Conservation (phyloP, 2,329 filamentous ascomycete species). For the Trichophyton rubrum region DNA sequence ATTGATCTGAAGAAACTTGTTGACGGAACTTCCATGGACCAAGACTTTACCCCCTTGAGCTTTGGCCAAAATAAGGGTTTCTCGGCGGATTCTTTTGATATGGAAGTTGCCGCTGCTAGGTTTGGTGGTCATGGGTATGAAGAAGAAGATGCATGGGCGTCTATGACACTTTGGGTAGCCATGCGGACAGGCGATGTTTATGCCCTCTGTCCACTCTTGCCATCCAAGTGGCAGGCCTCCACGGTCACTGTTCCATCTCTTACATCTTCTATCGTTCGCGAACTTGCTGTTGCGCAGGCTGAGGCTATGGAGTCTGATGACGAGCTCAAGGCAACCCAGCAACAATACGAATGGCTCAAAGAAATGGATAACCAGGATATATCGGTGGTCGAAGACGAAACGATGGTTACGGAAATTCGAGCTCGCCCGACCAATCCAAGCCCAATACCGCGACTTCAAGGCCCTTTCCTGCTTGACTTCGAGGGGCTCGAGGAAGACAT, state of each 20-base stretch:
- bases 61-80: slow-evolving; percentile 67
- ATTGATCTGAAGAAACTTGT: slow-evolving; percentile 82
- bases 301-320: slow-evolving; percentile 32
- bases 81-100: slow-evolving; percentile 78
- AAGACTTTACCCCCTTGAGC: slow-evolving; percentile 68
- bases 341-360: slow-evolving; percentile 49
- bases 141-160: slow-evolving; percentile 62
- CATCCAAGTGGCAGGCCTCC: slow-evolving; percentile 70
- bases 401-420: slow-evolving; percentile 41
- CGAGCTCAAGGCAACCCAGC: slow-evolving; percentile 36
- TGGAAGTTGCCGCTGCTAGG: slow-evolving; percentile 82
- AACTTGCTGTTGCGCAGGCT: slow-evolving; percentile 39
- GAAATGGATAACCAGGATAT: slow-evolving; percentile 43
- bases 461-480: slow-evolving; percentile 44
- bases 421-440: slow-evolving; percentile 42
- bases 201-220: slow-evolving; percentile 78
- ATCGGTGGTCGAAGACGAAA: slow-evolving; percentile 22
- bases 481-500: slow-evolving; percentile 40
- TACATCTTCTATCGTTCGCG: slow-evolving; percentile 69
- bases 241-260: slow-evolving; percentile 68
- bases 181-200: slow-evolving; percentile 92
- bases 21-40: slow-evolving; percentile 67
- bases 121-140: slow-evolving; percentile 61
- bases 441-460: slow-evolving; percentile 48
- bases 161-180: slow-evolving; percentile 95